phyloP scores from a whole-genome alignment of 2,329 filamentous ascomycete genomes.

The Pseudocercospora fijiensis region DNA sequence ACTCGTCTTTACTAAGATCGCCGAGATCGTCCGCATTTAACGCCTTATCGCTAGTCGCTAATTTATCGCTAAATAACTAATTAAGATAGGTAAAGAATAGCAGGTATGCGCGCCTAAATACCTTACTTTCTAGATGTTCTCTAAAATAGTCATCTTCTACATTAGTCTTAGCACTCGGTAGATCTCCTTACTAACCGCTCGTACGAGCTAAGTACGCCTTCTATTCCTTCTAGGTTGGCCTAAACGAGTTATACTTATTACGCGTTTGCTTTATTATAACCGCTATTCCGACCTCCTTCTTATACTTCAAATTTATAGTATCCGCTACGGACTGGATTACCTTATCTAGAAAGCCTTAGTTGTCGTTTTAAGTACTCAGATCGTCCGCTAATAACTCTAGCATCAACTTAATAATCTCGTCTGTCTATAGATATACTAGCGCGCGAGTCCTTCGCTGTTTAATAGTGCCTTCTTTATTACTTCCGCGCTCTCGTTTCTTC shows the following conservation, averaged over 20 bases:
- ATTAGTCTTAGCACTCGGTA: neutral
- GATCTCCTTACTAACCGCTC: neutral
- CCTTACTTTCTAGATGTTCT: neutral
- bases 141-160: constrained; percentile 1
- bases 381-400: neutral
- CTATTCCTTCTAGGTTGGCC: neutral
- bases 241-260: neutral
- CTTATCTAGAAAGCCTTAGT: neutral
- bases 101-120: neutral
- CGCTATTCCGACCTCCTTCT: neutral
- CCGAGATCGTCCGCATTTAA: neutral
- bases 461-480: neutral
- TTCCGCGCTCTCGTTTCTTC: too few relatives aligned
- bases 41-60: neutral
- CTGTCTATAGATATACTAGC: neutral
- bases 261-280: neutral
- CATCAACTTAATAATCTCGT: neutral
- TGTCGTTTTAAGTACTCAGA: neutral
- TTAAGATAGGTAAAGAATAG: neutral
- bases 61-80: neutral
- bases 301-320: neutral
- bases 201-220: neutral
- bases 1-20: neutral
- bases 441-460: neutral
- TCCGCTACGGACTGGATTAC: neutral